Evolutionary conservation across 352 stramenopile genomes (phyloP).

Genomic region (Phytophthora capsici): DNA sequence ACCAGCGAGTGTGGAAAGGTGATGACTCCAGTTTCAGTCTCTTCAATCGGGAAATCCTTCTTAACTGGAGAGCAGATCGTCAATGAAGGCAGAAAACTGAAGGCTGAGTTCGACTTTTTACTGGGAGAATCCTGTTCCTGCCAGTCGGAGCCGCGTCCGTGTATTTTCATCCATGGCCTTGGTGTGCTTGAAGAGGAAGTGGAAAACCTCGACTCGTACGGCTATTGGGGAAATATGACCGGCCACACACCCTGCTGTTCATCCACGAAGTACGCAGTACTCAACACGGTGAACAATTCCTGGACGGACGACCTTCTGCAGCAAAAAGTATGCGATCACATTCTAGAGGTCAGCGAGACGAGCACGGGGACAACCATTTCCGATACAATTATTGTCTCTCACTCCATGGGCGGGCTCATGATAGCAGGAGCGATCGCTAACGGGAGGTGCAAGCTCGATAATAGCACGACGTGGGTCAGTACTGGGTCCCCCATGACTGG

Average conservation of each 20-base stretch:
- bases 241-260: constrained; percentile 42
- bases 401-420: constrained; percentile 48
- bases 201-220: constrained; percentile 30
- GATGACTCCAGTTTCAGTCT: constrained; percentile 14
- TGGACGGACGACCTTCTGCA: constrained; percentile 41
- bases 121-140: constrained; percentile 15
- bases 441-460: constrained; percentile 40
- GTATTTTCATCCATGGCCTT: constrained; percentile 48
- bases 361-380: constrained; percentile 19
- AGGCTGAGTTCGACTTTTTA: constrained; percentile 15
- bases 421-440: constrained; percentile 39
- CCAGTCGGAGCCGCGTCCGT: constrained; percentile 24
- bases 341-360: constrained; percentile 29
- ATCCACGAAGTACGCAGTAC: constrained; percentile 29
- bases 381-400: constrained; percentile 40
- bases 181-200: constrained; percentile 34
- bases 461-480: constrained; percentile 33
- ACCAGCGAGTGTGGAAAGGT: constrained; percentile 14
- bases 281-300: constrained; percentile 43
- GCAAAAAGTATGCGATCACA: constrained; percentile 37
- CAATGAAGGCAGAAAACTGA: constrained; percentile 8
- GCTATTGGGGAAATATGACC: constrained; percentile 50
- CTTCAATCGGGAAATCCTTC: constrained; percentile 19
- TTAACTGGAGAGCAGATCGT: constrained; percentile 24
- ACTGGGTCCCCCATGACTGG: constrained; percentile 34